Base-by-base conservation (phyloP, 805 yeast species). In the Ogataea neopini region DNA sequence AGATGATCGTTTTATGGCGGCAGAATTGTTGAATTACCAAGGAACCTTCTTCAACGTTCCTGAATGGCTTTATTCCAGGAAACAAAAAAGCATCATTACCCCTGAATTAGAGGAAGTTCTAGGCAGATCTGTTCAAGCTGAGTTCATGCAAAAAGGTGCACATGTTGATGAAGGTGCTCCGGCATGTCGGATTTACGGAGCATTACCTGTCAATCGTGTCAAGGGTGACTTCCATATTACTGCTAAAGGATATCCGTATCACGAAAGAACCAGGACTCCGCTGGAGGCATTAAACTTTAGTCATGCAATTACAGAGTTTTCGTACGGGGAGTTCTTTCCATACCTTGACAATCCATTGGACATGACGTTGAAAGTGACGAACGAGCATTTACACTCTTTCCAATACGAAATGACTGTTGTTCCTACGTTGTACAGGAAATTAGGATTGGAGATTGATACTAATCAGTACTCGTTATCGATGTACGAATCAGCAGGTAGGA, bases 271-370 rank as follows among this genome's bases (percentile, higher is more conserved):
- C 39, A 66, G 68, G 36, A 73, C 76, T 9, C 79, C 79, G 1
- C 28, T 60, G 6, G 80, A 80, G 33, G 68, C 75, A 18, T 68
- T 88, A 49, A 87, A 92, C 61, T 86, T 92, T 62, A 78, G 96
- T 1, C 99, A 94, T 67, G 80, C 81, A 4, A 84, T 94, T 50
- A 79, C 80, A 50, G 98, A 92, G 65, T 80, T 90, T 52, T 89
- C 97, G 9, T 92, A 84, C 68, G 99, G 99, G 11, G 88, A 81
- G 30, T 90, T 86, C 66, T 90, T 81, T 61, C 97, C 99, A 3
- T 85, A 79, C 57, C 74, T 91, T 52, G 76, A 84, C 56, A 92
- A 92, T 61, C 96, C 97, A n/a, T 74, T 94, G 53, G 98, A 94
- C 64, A 74, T 74, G 40, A 84, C 92, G 0, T 85, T 81, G 0